Percentiles rank a stretch among this genome's conserved stretches.
phyloP scores from a whole-genome alignment of 2,329 filamentous ascomycete genomes.

The Alternaria sp. region DNA sequence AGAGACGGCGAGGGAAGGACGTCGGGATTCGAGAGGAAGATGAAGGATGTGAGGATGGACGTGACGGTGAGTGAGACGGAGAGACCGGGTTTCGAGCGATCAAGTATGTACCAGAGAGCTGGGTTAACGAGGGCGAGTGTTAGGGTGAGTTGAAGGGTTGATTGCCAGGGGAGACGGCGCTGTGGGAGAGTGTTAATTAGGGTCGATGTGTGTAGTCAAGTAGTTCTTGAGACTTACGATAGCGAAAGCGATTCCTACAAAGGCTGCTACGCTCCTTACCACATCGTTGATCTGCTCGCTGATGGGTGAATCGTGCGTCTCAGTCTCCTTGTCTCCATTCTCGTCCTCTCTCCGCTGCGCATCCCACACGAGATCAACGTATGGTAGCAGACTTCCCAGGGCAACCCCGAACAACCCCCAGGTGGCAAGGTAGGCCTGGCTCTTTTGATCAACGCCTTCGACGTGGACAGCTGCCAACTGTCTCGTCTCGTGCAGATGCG shows the following conservation, averaged over 20 bases:
- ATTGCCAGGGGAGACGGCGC: constrained; percentile 92
- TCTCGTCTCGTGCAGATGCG: constrained; percentile 75
- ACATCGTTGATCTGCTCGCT: constrained; percentile 76
- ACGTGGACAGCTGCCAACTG: constrained; percentile 69
- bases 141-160: constrained; percentile 88
- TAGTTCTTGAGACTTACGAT: constrained; percentile 68
- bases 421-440: constrained; percentile 73
- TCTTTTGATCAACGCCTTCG: constrained; percentile 60
- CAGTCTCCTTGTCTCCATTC: constrained; percentile 36
- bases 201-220: neutral
- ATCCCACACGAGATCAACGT: constrained; percentile 80
- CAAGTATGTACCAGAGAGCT: constrained; percentile 93
- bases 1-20: constrained; percentile 66
- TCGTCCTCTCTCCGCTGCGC: constrained; percentile 48
- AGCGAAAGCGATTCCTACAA: constrained; percentile 76
- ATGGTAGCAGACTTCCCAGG: constrained; percentile 81
- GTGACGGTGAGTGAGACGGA: constrained; percentile 78
- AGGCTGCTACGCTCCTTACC: constrained; percentile 72
- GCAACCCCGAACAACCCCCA: constrained; percentile 84
- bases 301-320: constrained; percentile 47
- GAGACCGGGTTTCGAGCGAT: constrained; percentile 85
- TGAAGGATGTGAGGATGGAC: constrained; percentile 72
- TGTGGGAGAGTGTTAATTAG: constrained; percentile 47
- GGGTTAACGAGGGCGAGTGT: constrained; percentile 92
- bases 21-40: constrained; percentile 78